phyloP scores from a whole-genome alignment of 2,329 filamentous ascomycete species.

The Colletotrichum sp. region DNA sequence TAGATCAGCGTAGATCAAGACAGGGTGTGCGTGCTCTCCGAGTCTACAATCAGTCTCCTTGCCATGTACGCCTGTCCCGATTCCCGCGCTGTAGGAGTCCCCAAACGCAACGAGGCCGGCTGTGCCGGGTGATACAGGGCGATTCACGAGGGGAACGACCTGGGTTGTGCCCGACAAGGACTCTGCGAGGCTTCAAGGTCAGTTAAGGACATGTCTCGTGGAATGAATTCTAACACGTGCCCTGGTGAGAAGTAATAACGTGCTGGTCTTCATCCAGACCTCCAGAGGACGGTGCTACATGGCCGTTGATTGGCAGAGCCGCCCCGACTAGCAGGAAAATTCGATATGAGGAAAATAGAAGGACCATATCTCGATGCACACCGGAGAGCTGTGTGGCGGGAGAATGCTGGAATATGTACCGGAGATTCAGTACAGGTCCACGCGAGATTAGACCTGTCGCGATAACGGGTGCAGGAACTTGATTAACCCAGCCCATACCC shows the following conservation, averaged over 20 bases:
- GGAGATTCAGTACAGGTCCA: neutral
- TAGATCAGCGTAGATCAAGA: conserved; percentile 45
- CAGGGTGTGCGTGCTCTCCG: conserved; percentile 46
- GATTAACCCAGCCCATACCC: neutral
- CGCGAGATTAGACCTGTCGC: neutral
- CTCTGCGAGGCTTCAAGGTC: neutral
- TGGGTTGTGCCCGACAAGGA: neutral
- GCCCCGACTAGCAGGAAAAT: neutral
- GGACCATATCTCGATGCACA: neutral
- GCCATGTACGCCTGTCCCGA: conserved; percentile 48
- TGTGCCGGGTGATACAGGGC: neutral
- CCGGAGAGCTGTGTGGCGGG: neutral
- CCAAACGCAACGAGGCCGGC: conserved; percentile 44
- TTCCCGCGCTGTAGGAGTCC: conserved; percentile 54
- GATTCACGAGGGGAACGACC: neutral
- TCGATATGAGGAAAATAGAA: neutral
- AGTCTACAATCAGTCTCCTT: conserved; percentile 46
- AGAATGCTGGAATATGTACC: neutral
- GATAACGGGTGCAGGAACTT: neutral
- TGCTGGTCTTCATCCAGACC: neutral
- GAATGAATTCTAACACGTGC: neutral
- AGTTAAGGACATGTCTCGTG: neutral
- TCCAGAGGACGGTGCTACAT: neutral
- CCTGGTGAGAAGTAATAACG: neutral
- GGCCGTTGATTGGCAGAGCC: neutral